phyloP scores from a whole-genome alignment of 2,329 filamentous ascomycete species.

The Aspergillus cejpii region DNA sequence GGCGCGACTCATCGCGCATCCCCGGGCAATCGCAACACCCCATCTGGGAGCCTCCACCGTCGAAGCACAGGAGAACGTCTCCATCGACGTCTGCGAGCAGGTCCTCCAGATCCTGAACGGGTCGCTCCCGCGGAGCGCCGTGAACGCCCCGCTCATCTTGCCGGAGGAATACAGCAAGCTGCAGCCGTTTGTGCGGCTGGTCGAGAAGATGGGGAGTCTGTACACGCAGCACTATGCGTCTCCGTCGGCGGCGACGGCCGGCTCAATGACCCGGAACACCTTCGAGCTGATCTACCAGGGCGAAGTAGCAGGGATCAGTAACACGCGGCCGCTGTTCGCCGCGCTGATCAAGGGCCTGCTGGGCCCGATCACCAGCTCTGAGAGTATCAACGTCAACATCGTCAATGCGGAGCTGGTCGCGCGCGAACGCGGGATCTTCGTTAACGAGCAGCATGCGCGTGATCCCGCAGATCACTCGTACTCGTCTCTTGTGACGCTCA shows the following conservation, averaged over 20 bases:
- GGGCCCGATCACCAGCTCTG: conserved; percentile 59
- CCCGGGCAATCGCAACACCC: conserved; percentile 68
- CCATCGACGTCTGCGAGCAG: conserved; percentile 74
- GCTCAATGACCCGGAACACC: conserved; percentile 53
- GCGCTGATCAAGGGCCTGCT: conserved; percentile 72
- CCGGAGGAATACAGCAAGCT: conserved; percentile 73
- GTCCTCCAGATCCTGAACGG: conserved; percentile 66
- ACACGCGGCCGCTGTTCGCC: conserved; percentile 71
- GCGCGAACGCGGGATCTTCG: conserved; percentile 67
- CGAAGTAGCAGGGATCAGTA: conserved; percentile 62
- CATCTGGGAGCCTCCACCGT: conserved; percentile 73
- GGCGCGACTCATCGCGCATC: conserved; percentile 58
- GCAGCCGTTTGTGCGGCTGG: conserved; percentile 66
- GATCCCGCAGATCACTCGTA: conserved; percentile 58
- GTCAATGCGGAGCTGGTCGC: conserved; percentile 73
- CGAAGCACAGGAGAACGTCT: conserved; percentile 79
- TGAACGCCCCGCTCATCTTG: conserved; percentile 74
- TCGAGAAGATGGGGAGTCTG: conserved; percentile 71
- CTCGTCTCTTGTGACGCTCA: conserved; percentile 63
- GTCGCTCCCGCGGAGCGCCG: conserved; percentile 65
- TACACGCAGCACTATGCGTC: conserved; percentile 70
- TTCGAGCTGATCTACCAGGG: conserved; percentile 76
- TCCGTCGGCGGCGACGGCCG: conserved; percentile 22
- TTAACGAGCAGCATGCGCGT: conserved; percentile 65
- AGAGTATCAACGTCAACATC: conserved; percentile 68